phyloP scores from a whole-genome alignment of 352 stramenopile genomes.

The Phytophthora ramorum region DNA sequence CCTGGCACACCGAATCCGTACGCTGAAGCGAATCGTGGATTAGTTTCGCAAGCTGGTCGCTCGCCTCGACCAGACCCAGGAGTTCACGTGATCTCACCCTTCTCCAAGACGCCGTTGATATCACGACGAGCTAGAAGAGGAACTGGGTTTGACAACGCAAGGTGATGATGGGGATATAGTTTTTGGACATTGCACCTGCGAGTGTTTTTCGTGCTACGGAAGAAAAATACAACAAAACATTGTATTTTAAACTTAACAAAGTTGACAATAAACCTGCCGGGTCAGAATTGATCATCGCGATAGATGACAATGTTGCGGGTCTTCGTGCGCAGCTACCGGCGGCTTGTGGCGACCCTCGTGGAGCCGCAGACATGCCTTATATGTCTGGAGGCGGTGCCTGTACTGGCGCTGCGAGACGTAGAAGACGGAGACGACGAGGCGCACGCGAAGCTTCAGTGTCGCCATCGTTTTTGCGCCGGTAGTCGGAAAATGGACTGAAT shows the following conservation, averaged over 20 bases:
- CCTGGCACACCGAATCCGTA: slow-evolving; percentile 18
- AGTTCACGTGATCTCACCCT: slow-evolving; percentile 61
- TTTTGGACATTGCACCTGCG: too few species aligned
- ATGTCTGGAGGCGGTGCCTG: slow-evolving; percentile 53
- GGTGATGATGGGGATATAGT: slow-evolving; percentile 41
- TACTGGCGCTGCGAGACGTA: slow-evolving; percentile 47
- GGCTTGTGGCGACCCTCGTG: too few species aligned
- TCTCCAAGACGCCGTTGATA: slow-evolving; percentile 70
- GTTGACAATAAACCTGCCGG: too few species aligned
- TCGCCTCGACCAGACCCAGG: slow-evolving; percentile 52
- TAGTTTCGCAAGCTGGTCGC: slow-evolving; percentile 31
- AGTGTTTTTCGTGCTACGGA: too few species aligned
- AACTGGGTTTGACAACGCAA: slow-evolving; percentile 67
- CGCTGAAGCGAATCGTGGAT: slow-evolving; percentile 12
- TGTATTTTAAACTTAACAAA: too few species aligned
- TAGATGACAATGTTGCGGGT: too few species aligned
- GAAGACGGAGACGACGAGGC: slow-evolving; percentile 25
- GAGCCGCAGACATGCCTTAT: too few species aligned
- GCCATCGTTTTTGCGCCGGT: slow-evolving; percentile 68
- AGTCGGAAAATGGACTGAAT: not conserved
- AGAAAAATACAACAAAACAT: too few species aligned
- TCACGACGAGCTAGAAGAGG: slow-evolving; percentile 52
- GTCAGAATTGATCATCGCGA: too few species aligned
- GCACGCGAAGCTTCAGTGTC: slow-evolving; percentile 56
- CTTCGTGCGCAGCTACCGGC: too few species aligned